Evolutionary conservation across 2,329 filamentous ascomycete species (phyloP), one percentile per base, ranked within the genome.

Genomic region (Exophiala viscosa): DNA sequence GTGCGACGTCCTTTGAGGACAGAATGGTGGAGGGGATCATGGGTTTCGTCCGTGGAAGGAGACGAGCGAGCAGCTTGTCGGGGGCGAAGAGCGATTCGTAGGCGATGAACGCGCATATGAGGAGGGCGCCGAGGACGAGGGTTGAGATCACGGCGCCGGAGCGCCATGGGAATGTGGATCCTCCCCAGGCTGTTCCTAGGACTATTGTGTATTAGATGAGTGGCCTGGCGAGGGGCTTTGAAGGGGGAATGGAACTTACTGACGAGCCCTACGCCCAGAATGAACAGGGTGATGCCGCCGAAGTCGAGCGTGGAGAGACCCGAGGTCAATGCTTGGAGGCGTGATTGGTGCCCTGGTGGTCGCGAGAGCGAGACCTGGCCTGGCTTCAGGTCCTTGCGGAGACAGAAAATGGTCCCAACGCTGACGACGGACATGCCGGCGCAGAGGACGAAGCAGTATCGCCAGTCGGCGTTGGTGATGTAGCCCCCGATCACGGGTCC

Each of bases 1-100:
- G 70, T 0, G 75, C 71, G 1, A 82, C 78, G 57, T 88, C 83
- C 32, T 77, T 74, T 49, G 79, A 74, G 2, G 69, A 67, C 41
- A 87, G 73, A 15, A 87, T 67, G 6, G 73, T 68, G 66, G 82
- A 84, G 0, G 84, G 83, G 11, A 88, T 74, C 83, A 87, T 87
- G 7, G 84, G 72, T 38, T 74, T 73, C 60, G 85, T 81, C 42
- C 66, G 69, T 2, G 80, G 77, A 31, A 82, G 76, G n/a, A 70
- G 64, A 3, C 72, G 66, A 0, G 76, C 69, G 20, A 84, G 66
- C 1, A 68, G 45, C 1, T 72, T 70, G 0, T 75, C 77, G 0
- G 81, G 75, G 4, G 72, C 71, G 63, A 86, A 76, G 4, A 79
- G 69, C 55, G 61, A 64, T 64, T 75, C 70, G 54, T 70, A 75